phyloP scores from a whole-genome alignment of 169 alveolate species.

The Perkinsus chesapeaki region DNA sequence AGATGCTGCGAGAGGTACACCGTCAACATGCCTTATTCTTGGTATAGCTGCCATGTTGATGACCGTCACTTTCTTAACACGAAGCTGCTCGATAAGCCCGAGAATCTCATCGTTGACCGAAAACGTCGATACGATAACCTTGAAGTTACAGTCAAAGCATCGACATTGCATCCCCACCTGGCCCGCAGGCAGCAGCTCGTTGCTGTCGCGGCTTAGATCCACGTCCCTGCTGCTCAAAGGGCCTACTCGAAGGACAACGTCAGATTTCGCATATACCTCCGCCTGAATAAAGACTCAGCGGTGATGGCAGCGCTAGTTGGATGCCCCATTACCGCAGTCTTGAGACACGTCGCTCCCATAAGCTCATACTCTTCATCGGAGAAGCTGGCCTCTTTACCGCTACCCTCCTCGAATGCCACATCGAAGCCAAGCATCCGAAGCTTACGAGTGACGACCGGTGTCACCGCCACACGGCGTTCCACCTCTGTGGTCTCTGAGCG shows the following conservation, averaged over 20 bases:
- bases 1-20: slow-evolving; percentile 39
- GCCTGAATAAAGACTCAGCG: neutral
- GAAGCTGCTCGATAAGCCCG: neutral
- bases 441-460: slow-evolving; percentile 45
- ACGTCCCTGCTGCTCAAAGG: neutral
- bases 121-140: neutral
- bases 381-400: slow-evolving; percentile 44
- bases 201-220: neutral
- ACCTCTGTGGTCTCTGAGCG: neutral
- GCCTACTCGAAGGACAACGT: neutral
- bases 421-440: slow-evolving; percentile 42
- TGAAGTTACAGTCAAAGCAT: too few species aligned
- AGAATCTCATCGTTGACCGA: neutral
- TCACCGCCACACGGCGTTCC: slow-evolving; percentile 33
- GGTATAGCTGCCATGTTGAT: slow-evolving; percentile 29
- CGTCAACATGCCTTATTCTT: slow-evolving; percentile 28
- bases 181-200: neutral
- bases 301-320: neutral
- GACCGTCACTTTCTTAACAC: neutral
- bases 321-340: neutral
- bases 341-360: neutral
- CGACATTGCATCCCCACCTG: too few species aligned
- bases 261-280: neutral
- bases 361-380: slow-evolving; percentile 34
- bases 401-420: slow-evolving; percentile 51